Evolutionary conservation across 805 yeast genomes (phyloP).

Genomic region (Monosporozyma siamensis): DNA sequence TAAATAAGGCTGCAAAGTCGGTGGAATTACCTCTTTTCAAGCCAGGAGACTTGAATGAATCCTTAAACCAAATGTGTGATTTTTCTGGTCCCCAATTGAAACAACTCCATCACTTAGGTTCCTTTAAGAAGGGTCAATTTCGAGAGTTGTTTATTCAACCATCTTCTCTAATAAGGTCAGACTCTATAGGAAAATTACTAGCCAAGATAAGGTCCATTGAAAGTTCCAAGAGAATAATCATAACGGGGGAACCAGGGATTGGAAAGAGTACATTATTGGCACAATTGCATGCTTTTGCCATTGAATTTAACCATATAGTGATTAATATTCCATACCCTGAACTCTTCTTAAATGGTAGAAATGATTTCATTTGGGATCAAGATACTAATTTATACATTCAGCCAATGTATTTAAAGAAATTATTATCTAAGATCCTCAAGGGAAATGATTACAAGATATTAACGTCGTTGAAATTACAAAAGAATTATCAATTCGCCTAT

Average conservation of each 20-base stretch:
- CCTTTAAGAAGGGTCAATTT: constrained; percentile 59
- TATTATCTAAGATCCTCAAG: constrained; percentile 43
- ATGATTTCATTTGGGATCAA: constrained; percentile 52
- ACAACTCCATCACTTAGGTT: constrained; percentile 44
- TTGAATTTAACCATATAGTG: constrained; percentile 46
- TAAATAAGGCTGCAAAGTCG: constrained; percentile 21
- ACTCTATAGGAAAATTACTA: constrained; percentile 35
- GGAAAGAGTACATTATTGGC: constrained; percentile 72
- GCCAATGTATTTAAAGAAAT: constrained; percentile 62
- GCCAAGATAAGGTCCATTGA: constrained; percentile 34
- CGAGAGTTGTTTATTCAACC: constrained; percentile 58
- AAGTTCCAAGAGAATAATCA: constrained; percentile 38
- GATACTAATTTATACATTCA: constrained; percentile 49
- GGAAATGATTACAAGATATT: constrained; percentile 37
- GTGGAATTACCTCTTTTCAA: constrained; percentile 18
- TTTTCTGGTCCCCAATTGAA: constrained; percentile 37
- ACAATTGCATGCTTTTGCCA: constrained; percentile 36
- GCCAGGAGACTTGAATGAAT: constrained; percentile 10
- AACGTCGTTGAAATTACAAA: constrained; percentile 27
- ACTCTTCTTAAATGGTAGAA: constrained; percentile 58
- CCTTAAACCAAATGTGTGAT: constrained; percentile 28
- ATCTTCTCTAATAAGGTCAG: constrained; percentile 45
- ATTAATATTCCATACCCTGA: constrained; percentile 58
- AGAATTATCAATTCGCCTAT: constrained; percentile 29
- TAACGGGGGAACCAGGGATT: constrained; percentile 64